Evolutionary conservation across 2,329 filamentous ascomycete species (phyloP).

Genomic region (Calonectria pseudoturangicola): DNA sequence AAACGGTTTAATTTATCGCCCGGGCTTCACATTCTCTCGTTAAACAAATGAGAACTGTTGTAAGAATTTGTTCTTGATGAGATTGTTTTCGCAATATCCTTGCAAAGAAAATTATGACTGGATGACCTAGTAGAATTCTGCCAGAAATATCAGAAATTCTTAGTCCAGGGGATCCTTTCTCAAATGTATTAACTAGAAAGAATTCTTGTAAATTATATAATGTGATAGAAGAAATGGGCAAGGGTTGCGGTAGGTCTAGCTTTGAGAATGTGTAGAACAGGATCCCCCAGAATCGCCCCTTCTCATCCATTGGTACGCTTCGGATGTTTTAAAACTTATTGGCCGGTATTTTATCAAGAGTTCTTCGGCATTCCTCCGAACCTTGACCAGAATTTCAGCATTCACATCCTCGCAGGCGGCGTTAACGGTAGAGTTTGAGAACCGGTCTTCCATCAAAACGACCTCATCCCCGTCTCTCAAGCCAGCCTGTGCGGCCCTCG

Average conservation of each 20-base stretch:
- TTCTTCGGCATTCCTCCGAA: not conserved
- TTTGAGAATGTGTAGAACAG: not conserved
- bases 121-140: too few relatives aligned
- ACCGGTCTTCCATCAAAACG: not conserved
- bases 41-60: too few relatives aligned
- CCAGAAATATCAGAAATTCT: too few relatives aligned
- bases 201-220: too few relatives aligned
- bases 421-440: not conserved
- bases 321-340: not conserved
- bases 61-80: too few relatives aligned
- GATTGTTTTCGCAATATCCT: too few relatives aligned
- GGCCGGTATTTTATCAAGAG: not conserved
- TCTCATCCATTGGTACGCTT: not conserved
- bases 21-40: too few relatives aligned
- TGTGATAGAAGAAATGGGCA: too few relatives aligned
- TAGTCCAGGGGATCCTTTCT: too few relatives aligned
- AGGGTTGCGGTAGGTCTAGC: not conserved
- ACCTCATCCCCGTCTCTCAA: not conserved
- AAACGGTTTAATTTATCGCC: not conserved
- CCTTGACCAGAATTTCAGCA: not conserved
- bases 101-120: too few relatives aligned
- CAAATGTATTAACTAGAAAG: too few relatives aligned
- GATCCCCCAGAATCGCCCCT: not conserved
- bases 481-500: not conserved
- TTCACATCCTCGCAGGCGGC: not conserved